These are phyloP conservation scores for Diaporthe capsici DNA, from an alignment of 2,329 filamentous ascomycete genomes.

Conservation along the genomic window DNA sequence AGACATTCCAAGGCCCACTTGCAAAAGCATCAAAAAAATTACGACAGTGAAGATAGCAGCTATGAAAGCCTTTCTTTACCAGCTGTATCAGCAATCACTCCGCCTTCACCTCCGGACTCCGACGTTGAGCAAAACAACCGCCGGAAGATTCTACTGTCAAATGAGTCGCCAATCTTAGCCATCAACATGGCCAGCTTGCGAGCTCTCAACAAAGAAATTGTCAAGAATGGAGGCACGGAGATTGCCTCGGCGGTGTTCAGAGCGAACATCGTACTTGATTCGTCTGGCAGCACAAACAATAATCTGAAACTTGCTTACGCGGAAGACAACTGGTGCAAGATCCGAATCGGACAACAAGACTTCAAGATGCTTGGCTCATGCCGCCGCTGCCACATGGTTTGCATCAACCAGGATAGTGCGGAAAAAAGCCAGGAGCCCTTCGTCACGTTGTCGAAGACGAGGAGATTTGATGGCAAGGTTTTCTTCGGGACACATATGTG, in stretches of 20 bases:
- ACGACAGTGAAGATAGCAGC: slow-evolving; percentile 42
- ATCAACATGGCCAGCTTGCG: slow-evolving; percentile 86
- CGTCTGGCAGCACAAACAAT: slow-evolving; percentile 53
- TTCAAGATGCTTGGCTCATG: slow-evolving; percentile 87
- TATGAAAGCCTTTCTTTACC: slow-evolving; percentile 5
- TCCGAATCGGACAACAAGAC: slow-evolving; percentile 75
- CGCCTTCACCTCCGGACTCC: slow-evolving; percentile 70
- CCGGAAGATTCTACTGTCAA: slow-evolving; percentile 82
- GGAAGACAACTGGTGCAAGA: slow-evolving; percentile 82
- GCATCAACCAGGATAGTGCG: slow-evolving; percentile 87
- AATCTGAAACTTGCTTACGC: slow-evolving; percentile 72
- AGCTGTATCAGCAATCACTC: slow-evolving; percentile 46
- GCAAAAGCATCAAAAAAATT: slow-evolving; percentile 65
- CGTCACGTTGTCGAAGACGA: slow-evolving; percentile 87
- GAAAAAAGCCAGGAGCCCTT: slow-evolving; percentile 88
- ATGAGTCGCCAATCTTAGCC: slow-evolving; percentile 93
- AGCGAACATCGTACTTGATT: slow-evolving; percentile 86
- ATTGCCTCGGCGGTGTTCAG: slow-evolving; percentile 84
- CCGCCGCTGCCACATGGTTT: slow-evolving; percentile 95
- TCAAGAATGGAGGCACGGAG: slow-evolving; percentile 69
- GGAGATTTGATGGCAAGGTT: slow-evolving; percentile 86
- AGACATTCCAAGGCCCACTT: slow-evolving; percentile 82
- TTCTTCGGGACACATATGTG: slow-evolving; percentile 90
- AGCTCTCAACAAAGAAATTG: slow-evolving; percentile 81
- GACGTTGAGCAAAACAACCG: slow-evolving; percentile 62